These are phyloP conservation scores for Salvia miltiorrhiza DNA, from an alignment of 257 asterid species.

Conservation along the genomic window DNA sequence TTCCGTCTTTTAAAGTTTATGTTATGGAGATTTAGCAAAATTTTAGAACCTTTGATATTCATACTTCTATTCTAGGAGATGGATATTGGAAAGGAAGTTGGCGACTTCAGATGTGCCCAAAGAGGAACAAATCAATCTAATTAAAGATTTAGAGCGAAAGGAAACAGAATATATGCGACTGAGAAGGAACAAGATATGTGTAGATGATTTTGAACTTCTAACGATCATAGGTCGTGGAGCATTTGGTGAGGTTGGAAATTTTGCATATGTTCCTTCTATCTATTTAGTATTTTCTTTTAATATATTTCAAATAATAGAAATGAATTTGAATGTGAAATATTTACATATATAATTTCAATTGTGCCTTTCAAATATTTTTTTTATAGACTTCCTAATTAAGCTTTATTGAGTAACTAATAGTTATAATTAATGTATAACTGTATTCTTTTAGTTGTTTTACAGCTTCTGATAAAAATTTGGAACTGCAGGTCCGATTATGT, in stretches of 20 bases:
- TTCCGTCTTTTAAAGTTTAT: background rate
- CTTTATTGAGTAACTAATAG: background rate
- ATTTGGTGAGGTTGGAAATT: slow-evolving; percentile 78
- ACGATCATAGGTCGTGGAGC: slow-evolving; percentile 95
- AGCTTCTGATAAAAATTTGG: slow-evolving; percentile 19
- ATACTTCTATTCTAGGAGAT: slow-evolving; percentile 54
- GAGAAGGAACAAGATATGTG: slow-evolving; percentile 85
- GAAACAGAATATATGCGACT: slow-evolving; percentile 88
- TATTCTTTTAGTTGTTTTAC: background rate
- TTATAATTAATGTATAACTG: background rate
- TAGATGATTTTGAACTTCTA: slow-evolving; percentile 85
- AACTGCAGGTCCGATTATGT: slow-evolving; percentile 72
- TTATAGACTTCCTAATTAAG: background rate
- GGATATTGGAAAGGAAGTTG: slow-evolving; percentile 77
- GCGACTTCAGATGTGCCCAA: slow-evolving; percentile 91
- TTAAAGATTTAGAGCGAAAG: slow-evolving; percentile 84
- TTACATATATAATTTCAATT: background rate
- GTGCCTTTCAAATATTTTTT: background rate
- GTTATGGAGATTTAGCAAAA: background rate
- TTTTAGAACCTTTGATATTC: slow-evolving; percentile 5
- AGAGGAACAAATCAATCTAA: slow-evolving; percentile 76
- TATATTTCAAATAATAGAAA: slow-evolving; percentile 8
- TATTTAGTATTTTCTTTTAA: background rate
- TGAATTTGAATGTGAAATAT: background rate
- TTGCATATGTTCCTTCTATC: slow-evolving; percentile 17